These are phyloP conservation scores for peach (Prunus persica) DNA, from an alignment of 306 rosid genomes.

Conservation along the genomic window Prunus_persica_NCBIv2 NC_034014.1:7149501-7150000, in stretches of 20 bases:
- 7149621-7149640: not conserved
- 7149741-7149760: slow-evolving; percentile 72
- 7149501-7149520: not conserved
- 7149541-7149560: not conserved
- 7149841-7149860: not conserved
- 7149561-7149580: not conserved
- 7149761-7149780: slow-evolving; percentile 80
- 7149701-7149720: slow-evolving; percentile 42
- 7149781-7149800: slow-evolving; percentile 81
- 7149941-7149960: slow-evolving; percentile 6
- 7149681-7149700: slow-evolving; percentile 9
- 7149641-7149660: not conserved
- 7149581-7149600: not conserved
- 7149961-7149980: slow-evolving; percentile 13
- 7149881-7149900: not conserved
- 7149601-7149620: not conserved
- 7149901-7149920: not conserved
- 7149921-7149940: slow-evolving; percentile 1
- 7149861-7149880: not conserved
- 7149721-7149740: slow-evolving; percentile 95
- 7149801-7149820: slow-evolving; percentile 89
- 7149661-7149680: not conserved
- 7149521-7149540: not conserved
- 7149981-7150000: slow-evolving; percentile 11
- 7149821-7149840: slow-evolving; percentile 62